Evolutionary conservation across 2,329 filamentous ascomycete genomes (phyloP).

Genomic region (Hymenoscyphus fructigenus): DNA sequence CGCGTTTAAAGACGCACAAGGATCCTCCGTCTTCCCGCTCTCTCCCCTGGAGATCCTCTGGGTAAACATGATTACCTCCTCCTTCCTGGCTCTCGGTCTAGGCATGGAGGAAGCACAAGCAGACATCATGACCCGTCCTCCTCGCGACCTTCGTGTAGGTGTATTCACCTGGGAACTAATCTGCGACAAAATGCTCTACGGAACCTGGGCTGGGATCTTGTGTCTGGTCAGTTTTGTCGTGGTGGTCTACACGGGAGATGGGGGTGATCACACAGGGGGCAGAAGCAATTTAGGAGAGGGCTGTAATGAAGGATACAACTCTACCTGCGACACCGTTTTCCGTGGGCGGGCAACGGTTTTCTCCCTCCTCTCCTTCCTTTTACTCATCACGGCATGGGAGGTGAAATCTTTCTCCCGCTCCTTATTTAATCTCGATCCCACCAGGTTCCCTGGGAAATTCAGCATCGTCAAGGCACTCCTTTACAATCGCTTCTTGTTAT

Average conservation of each 20-base stretch:
- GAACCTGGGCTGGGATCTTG: conserved; percentile 60
- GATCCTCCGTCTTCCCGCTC: conserved; percentile 66
- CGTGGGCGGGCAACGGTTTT: conserved; percentile 68
- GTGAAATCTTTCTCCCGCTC: conserved; percentile 69
- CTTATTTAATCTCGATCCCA: conserved; percentile 66
- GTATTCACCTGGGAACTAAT: conserved; percentile 66
- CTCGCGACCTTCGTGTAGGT: conserved; percentile 58
- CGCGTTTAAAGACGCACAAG: conserved; percentile 60
- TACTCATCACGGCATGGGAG: conserved; percentile 71
- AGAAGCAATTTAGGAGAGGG: conserved; percentile 52
- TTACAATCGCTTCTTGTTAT: conserved; percentile 67
- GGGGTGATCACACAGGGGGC: conserved; percentile 45
- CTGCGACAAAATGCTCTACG: conserved; percentile 66
- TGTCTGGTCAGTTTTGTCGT: conserved; percentile 61
- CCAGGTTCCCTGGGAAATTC: conserved; percentile 48
- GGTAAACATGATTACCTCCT: conserved; percentile 74
- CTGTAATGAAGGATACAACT: conserved; percentile 57
- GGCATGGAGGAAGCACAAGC: conserved; percentile 68
- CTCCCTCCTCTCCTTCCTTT: conserved; percentile 65
- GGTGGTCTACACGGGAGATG: conserved; percentile 48
- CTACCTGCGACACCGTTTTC: conserved; percentile 57
- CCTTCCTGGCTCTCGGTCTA: conserved; percentile 68
- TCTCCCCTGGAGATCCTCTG: conserved; percentile 73
- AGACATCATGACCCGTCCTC: conserved; percentile 66
- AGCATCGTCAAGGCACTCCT: conserved; percentile 62